Percentiles rank a stretch among this genome's conserved stretches.
These are phyloP conservation scores for Thielaviopsis cerberus DNA, from an alignment of 2,329 filamentous ascomycete genomes.

Conservation along the genomic window DNA sequence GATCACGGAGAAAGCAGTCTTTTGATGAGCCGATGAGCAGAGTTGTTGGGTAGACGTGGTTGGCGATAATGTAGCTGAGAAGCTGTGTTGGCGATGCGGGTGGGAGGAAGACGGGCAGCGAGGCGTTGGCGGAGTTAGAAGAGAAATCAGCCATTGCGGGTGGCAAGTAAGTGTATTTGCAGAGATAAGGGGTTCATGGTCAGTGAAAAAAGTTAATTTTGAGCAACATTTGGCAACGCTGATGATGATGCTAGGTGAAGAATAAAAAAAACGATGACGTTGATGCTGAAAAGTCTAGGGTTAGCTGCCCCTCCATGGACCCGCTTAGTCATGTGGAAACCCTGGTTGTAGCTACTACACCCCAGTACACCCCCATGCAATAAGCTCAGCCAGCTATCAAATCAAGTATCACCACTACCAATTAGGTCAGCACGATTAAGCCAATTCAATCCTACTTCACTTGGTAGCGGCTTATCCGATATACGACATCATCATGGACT, in stretches of 20 bases:
- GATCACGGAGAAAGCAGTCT: slow-evolving; percentile 42
- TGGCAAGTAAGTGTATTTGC: not conserved
- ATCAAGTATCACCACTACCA: no score
- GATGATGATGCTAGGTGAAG: not conserved
- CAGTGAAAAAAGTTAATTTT: no score
- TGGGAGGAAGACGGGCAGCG: slow-evolving; percentile 27
- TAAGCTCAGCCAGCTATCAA: no score
- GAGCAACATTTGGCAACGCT: not conserved
- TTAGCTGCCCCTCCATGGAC: not conserved
- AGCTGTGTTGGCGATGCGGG: slow-evolving; percentile 41
- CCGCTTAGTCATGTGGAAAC: slow-evolving; percentile 1
- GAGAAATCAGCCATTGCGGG: slow-evolving; percentile 2
- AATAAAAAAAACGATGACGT: not conserved
- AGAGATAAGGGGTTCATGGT: not conserved
- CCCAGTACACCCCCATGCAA: no score
- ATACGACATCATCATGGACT: slow-evolving; percentile 57
- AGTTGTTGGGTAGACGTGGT: slow-evolving; percentile 38
- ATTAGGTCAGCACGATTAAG: not conserved
- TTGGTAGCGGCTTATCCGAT: not conserved
- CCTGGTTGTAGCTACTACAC: not conserved
- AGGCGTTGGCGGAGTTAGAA: not conserved
- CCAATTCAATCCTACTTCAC: not conserved
- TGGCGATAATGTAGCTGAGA: slow-evolving; percentile 42
- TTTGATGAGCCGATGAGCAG: slow-evolving; percentile 53
- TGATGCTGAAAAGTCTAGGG: not conserved